Evolutionary conservation across 2,329 filamentous ascomycete species (phyloP), one percentile per base, ranked within the genome.

Genomic region (Fusarium burgessii): DNA sequence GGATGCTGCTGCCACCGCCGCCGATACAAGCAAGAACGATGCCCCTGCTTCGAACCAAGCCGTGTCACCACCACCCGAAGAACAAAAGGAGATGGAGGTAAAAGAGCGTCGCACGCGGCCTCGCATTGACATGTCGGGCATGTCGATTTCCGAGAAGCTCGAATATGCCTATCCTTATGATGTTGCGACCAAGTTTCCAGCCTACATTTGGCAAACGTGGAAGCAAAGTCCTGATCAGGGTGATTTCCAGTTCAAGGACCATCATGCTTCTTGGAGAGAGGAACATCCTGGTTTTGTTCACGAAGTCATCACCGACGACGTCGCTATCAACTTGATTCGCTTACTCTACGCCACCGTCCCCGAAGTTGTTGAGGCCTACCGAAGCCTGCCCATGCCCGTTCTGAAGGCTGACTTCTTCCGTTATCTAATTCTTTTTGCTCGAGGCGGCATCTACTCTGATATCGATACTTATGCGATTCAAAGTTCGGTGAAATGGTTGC

Each of bases 151-250:
- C 86, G 92, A 88, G 84, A 97, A 96, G 83, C 89, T 99, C 62
- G 91, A 91, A 56, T 98, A 97, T 84, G 93, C 97, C 75, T 98
- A 96, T 81, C 94, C 95, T 23, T 99, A 98, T 85, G 93, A 97
- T 77, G 87, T 95, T 69, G 90, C 94, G 77, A 82, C 86, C 74
- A 97, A 95, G 80, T 98, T 98, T 80, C 96, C 96, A 6, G 95
- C 94, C 61, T 98, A 97, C 84, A 97, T 99, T 78, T 99, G 96
- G 96, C 96, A 99, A 86, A 99, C 96, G 17, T 99, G 96, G 96
- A 98, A 97, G 81, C 91, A 90, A 77, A 93, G 90, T 2, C 95
- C 95, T 0, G 88, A 91, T 3, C 92, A 93, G 25, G 86, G 89
- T 54, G 87, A 93, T 68, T 99, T 99, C 78, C 82, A 85, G 23